These are phyloP conservation scores for Cyanodermella asteris DNA, from an alignment of 2,329 filamentous ascomycete genomes.

Conservation along the genomic window DNA sequence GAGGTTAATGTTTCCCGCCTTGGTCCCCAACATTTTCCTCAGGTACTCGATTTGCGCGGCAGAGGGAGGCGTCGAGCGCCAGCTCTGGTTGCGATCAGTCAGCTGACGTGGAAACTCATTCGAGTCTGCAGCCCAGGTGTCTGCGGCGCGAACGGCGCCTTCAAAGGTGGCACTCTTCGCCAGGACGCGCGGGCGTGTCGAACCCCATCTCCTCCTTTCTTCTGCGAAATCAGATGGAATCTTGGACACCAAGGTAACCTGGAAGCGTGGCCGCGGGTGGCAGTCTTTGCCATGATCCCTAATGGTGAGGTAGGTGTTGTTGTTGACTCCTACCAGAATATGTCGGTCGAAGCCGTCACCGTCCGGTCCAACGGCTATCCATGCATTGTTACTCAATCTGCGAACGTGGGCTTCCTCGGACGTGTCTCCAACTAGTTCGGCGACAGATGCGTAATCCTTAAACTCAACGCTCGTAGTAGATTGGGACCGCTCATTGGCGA, in stretches of 20 bases:
- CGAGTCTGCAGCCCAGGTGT: slow-evolving; percentile 57
- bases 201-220: slow-evolving; percentile 8
- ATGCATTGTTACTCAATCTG: slow-evolving; percentile 50
- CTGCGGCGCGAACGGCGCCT: slow-evolving; percentile 62
- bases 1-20: slow-evolving; percentile 38
- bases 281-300: too few species aligned
- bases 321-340: too few species aligned
- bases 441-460: slow-evolving; percentile 79
- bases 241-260: slow-evolving; percentile 13
- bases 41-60: slow-evolving; percentile 23
- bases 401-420: slow-evolving; percentile 61
- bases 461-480: slow-evolving; percentile 41
- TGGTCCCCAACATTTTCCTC: slow-evolving; percentile 18
- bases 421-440: slow-evolving; percentile 69
- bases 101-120: slow-evolving; percentile 44
- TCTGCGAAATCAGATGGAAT: slow-evolving; percentile 13
- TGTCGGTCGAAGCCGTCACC: too few species aligned
- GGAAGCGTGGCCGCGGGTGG: too few species aligned
- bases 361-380: slow-evolving; percentile 56
- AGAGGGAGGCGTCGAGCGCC: slow-evolving; percentile 46
- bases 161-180: slow-evolving; percentile 43
- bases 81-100: slow-evolving; percentile 42
- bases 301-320: slow-evolving; percentile 36
- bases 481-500: slow-evolving; percentile 6
- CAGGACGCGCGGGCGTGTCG: slow-evolving; percentile 43